Conservation (phyloP, 2,329 filamentous ascomycete genomes). For the Basipetospora chlamydospora region DNA sequence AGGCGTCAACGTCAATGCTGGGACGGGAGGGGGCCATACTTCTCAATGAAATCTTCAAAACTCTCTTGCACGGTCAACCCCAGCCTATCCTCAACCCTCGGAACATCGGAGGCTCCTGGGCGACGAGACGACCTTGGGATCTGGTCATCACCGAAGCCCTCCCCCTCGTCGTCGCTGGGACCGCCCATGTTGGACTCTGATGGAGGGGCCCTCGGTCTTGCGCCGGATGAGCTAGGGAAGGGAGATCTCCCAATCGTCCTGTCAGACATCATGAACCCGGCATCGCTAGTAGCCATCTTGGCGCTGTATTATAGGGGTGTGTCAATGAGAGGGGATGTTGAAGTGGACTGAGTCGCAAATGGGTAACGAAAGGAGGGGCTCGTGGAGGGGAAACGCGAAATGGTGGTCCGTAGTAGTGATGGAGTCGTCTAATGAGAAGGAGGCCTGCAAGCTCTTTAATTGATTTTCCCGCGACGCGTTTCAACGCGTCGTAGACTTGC, state of each 20-base stretch:
- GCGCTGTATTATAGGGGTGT: no score
- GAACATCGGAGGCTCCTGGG: conserved; percentile 34
- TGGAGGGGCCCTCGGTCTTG: conserved; percentile 42
- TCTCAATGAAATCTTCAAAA: conserved; percentile 69
- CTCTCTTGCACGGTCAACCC: conserved; percentile 60
- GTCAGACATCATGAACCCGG: conserved; percentile 43
- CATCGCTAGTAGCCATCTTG: conserved; percentile 39
- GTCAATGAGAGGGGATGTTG: no score
- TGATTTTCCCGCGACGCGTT: no score
- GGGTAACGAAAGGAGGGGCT: no score
- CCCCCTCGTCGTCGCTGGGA: conserved; percentile 46
- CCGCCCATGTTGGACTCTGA: conserved; percentile 43
- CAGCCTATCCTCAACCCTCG: conserved; percentile 61
- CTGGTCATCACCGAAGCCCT: conserved; percentile 51
- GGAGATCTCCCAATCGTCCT: conserved; percentile 28
- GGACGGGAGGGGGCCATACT: conserved; percentile 39
- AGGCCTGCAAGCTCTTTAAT: no score
- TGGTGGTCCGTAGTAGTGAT: no score
- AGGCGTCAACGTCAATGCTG: no score
- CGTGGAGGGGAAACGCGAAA: no score
- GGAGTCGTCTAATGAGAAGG: no score
- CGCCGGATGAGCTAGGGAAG: conserved; percentile 35
- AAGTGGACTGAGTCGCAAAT: no score
- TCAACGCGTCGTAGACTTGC: no score
- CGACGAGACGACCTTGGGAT: conserved; percentile 34